Conservation (phyloP, 2,329 filamentous ascomycete genomes). For the Dactylellina haptotyla region DNA sequence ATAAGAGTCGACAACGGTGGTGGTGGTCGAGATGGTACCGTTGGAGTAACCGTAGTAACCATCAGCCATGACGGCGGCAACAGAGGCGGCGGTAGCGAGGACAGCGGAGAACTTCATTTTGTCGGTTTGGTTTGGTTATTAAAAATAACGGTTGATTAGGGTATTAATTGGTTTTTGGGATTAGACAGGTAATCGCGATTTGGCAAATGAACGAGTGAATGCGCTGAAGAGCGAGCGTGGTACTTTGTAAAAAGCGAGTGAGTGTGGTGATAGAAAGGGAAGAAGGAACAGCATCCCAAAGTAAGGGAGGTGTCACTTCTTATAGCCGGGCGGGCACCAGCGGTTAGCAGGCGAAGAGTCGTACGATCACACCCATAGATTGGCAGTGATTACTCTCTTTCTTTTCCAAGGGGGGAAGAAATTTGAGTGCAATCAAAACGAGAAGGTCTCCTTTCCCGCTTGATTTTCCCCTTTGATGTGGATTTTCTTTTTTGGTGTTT, state of each 20-base stretch:
- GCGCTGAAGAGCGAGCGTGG: slow-evolving; percentile 54
- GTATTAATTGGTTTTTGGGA: slow-evolving; percentile 39
- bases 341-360: slow-evolving; percentile 35
- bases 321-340: slow-evolving; percentile 37
- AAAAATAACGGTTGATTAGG: slow-evolving; percentile 44
- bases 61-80: slow-evolving; percentile 29
- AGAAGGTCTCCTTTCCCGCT: slow-evolving; percentile 54
- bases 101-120: slow-evolving; percentile 54
- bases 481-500: slow-evolving; percentile 41
- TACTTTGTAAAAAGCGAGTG: slow-evolving; percentile 55
- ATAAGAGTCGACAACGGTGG: slow-evolving; percentile 48
- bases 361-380: slow-evolving; percentile 39
- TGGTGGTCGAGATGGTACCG: slow-evolving; percentile 37
- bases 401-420: slow-evolving; percentile 24
- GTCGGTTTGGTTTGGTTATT: slow-evolving; percentile 48
- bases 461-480: slow-evolving; percentile 14
- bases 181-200: slow-evolving; percentile 53
- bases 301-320: slow-evolving; percentile 53
- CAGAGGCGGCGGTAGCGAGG: slow-evolving; percentile 43
- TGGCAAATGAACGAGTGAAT: slow-evolving; percentile 54
- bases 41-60: slow-evolving; percentile 30
- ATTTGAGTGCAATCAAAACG: slow-evolving; percentile 51
- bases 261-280: slow-evolving; percentile 53
- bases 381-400: not conserved
- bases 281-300: slow-evolving; percentile 37